These are phyloP conservation scores for Physocladia obscura DNA, from an alignment of 192 early-diverging fungal genomes.

Conservation along the genomic window DNA sequence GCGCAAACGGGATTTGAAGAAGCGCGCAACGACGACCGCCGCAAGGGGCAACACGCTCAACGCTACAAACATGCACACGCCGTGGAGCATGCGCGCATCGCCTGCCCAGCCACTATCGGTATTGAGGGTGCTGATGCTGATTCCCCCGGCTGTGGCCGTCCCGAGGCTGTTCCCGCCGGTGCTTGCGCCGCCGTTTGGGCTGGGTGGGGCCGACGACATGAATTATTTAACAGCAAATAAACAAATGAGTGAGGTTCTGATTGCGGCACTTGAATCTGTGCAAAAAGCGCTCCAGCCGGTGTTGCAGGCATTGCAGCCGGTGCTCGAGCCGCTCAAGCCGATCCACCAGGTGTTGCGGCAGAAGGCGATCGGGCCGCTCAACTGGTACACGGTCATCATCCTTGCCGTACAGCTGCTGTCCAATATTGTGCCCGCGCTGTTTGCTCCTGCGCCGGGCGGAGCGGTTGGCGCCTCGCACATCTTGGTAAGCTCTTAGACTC, in stretches of 20 bases:
- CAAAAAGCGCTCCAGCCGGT: background rate
- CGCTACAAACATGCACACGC: constrained; percentile 41
- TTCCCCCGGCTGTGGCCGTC: background rate
- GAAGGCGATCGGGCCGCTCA: constrained; percentile 16
- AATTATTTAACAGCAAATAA: background rate
- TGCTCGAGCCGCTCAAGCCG: background rate
- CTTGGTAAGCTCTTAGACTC: too few species aligned
- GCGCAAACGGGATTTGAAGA: background rate
- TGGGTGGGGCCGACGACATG: too few species aligned
- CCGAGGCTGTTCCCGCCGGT: background rate
- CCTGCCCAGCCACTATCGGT: background rate
- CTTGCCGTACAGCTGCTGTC: constrained; percentile 11
- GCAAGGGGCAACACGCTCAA: constrained; percentile 38
- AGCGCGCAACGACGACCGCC: constrained; percentile 2
- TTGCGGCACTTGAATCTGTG: background rate
- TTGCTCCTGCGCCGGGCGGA: background rate
- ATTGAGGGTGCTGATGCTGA: background rate
- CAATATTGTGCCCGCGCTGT: background rate
- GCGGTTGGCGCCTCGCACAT: constrained; percentile 30
- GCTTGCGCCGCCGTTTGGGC: too few species aligned
- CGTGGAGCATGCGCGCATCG: constrained; percentile 30
- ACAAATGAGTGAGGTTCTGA: background rate
- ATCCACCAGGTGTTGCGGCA: constrained; percentile 1
- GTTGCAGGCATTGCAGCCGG: background rate
- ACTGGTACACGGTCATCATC: constrained; percentile 5